phyloP scores from a whole-genome alignment of 768 basidiomycete genomes.

The Pleurotus cornucopiae region DNA sequence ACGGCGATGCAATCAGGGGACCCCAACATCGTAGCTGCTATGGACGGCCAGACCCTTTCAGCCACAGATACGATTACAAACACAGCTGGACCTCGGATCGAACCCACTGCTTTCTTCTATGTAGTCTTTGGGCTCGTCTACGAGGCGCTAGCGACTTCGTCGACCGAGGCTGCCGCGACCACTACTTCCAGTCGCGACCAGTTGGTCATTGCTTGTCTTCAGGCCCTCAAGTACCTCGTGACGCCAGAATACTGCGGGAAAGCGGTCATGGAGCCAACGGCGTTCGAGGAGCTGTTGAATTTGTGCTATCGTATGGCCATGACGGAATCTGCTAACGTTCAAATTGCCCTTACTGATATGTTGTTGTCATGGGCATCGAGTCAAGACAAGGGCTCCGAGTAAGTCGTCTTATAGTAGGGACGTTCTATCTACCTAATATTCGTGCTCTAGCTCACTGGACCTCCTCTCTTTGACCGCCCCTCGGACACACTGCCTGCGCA shows the following conservation, averaged over 20 bases:
- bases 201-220: conserved; percentile 59
- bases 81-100: conserved; percentile 33
- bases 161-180: conserved; percentile 48
- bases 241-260: conserved; percentile 76
- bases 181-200: conserved; percentile 35
- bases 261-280: conserved; percentile 72
- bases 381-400: conserved; percentile 22
- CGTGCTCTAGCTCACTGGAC: conserved; percentile 23
- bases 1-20: conserved; percentile 71
- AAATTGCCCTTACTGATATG: conserved; percentile 69
- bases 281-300: conserved; percentile 88
- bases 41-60: conserved; percentile 65
- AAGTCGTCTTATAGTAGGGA: conserved; percentile 13
- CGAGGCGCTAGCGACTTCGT: conserved; percentile 72
- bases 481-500: conserved; percentile 69
- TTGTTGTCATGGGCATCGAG: conserved; percentile 53
- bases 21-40: conserved; percentile 66
- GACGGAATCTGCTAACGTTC: conserved; percentile 72
- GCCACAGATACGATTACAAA: conserved; percentile 17
- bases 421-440: neutral
- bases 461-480: conserved; percentile 39
- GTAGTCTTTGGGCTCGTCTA: conserved; percentile 92
- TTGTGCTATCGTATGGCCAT: conserved; percentile 88
- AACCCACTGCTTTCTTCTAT: conserved; percentile 82
- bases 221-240: conserved; percentile 78